Conservation (phyloP, 768 basidiomycete genomes). For the Boletus reticulatus region DNA sequence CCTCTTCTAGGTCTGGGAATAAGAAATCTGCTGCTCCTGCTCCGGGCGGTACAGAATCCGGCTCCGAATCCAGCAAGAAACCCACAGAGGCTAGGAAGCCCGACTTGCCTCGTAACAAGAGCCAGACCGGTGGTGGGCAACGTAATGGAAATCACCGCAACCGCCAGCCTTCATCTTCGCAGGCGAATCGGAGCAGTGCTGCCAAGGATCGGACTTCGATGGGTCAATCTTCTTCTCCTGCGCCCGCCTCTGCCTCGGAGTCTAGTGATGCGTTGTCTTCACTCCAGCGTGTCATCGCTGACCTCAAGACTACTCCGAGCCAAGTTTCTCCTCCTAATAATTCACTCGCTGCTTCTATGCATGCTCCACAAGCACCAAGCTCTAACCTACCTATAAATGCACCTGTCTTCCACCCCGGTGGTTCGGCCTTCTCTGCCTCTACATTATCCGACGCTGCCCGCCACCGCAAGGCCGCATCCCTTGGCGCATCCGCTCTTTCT, state of each 20-base stretch:
- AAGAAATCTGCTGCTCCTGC: conserved; percentile 47
- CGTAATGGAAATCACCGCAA: conserved; percentile 54
- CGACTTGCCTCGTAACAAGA: conserved; percentile 49
- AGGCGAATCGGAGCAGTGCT: conserved; percentile 50
- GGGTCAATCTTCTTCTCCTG: conserved; percentile 41
- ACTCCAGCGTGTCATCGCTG: conserved; percentile 90
- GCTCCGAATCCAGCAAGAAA: conserved; percentile 71
- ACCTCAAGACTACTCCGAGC: conserved; percentile 79
- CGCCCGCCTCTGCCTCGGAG: conserved; percentile 52
- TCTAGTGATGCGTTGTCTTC: conserved; percentile 81
- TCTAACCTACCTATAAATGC: conserved; percentile 65
- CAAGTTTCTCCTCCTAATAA: conserved; percentile 40
- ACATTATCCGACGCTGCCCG: conserved; percentile 48
- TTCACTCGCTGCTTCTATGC: conserved; percentile 41
- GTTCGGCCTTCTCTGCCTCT: conserved; percentile 50
- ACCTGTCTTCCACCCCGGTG: conserved; percentile 73
- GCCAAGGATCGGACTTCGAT: conserved; percentile 46
- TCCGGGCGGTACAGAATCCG: conserved; percentile 54
- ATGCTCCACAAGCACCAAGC: conserved; percentile 41
- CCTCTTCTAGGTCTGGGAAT: conserved; percentile 65
- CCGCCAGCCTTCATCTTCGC: conserved; percentile 56
- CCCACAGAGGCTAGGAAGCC: conserved; percentile 54
- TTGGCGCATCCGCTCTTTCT: conserved; percentile 57
- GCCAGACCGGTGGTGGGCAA: conserved; percentile 44
- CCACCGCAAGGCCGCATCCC: conserved; percentile 80